phyloP scores from a whole-genome alignment of 768 basidiomycete genomes.

The Heimioporus sp. region DNA sequence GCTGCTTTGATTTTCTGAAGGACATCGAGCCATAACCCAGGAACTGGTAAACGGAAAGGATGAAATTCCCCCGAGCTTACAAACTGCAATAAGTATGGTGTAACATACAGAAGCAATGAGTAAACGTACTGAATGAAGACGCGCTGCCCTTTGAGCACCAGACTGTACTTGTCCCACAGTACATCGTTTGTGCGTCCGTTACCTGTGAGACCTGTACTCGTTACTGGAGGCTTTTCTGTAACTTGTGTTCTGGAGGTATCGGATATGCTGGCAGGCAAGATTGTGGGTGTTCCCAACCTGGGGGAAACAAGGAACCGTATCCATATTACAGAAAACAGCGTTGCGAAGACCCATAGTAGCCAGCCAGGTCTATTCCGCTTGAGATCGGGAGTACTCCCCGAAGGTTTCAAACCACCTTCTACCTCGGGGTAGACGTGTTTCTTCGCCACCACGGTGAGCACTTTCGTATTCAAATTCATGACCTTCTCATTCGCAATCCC shows the following conservation, averaged over 20 bases:
- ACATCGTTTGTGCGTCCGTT: slow-evolving; percentile 39
- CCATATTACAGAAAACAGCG: slow-evolving; percentile 15
- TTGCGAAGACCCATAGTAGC: slow-evolving; percentile 13
- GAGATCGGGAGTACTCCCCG: neutral
- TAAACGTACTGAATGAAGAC: slow-evolving; percentile 65
- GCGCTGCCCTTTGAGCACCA: slow-evolving; percentile 66
- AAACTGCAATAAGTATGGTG: neutral
- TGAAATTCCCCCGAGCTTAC: slow-evolving; percentile 82
- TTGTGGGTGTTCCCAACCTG: neutral
- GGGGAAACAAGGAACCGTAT: slow-evolving; percentile 12
- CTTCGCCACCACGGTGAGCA: neutral
- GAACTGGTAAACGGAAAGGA: slow-evolving; percentile 77
- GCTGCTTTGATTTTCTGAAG: slow-evolving; percentile 80
- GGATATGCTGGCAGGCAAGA: neutral
- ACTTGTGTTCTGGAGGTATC: neutral
- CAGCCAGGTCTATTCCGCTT: slow-evolving; percentile 3
- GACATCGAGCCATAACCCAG: slow-evolving; percentile 78
- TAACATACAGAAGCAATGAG: neutral
- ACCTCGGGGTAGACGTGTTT: neutral
- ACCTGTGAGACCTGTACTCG: slow-evolving; percentile 15
- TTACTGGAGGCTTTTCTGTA: neutral
- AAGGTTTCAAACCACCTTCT: slow-evolving; percentile 3
- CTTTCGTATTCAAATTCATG: slow-evolving; percentile 3
- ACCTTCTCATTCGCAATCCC: neutral
- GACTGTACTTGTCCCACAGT: slow-evolving; percentile 68